phyloP scores from a whole-genome alignment of 2,329 filamentous ascomycete species.

The Parasarocladium wereldwijsianum region DNA sequence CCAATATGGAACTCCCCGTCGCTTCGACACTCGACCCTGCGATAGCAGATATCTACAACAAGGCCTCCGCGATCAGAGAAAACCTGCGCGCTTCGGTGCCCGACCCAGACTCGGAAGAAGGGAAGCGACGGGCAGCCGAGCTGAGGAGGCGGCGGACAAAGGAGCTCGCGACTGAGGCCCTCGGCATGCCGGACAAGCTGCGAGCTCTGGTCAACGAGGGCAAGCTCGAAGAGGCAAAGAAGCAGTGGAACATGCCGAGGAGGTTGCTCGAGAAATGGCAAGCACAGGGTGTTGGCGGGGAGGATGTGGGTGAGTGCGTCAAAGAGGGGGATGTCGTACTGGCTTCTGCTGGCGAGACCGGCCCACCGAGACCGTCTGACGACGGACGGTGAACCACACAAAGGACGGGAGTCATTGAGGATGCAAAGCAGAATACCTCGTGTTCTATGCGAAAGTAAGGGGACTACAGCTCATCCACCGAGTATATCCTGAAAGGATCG shows the following conservation, averaged over 20 bases:
- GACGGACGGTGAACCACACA: constrained; percentile 6
- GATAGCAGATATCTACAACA: constrained; percentile 58
- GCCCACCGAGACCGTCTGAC: constrained; percentile 7
- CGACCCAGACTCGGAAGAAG: constrained; percentile 25
- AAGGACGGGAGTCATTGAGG: no score
- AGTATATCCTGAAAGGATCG: constrained; percentile 76
- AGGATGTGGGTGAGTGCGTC: constrained; percentile 37
- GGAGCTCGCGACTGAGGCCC: constrained; percentile 46
- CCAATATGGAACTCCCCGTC: constrained; percentile 68
- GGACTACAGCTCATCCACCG: constrained; percentile 25
- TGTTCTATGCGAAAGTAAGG: no score
- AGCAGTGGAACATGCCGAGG: constrained; percentile 39
- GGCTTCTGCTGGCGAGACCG: constrained; percentile 9
- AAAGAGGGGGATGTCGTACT: constrained; percentile 39
- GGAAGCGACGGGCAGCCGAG: constrained; percentile 18
- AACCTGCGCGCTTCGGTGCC: constrained; percentile 32
- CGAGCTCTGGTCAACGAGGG: constrained; percentile 43
- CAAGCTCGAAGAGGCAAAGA: constrained; percentile 42
- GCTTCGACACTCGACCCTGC: constrained; percentile 59
- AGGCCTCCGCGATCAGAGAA: constrained; percentile 39
- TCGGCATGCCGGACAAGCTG: constrained; percentile 46
- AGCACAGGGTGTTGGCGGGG: constrained; percentile 37
- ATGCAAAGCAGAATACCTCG: no score
- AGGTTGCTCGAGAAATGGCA: constrained; percentile 37
- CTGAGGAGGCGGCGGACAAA: constrained; percentile 24